Conservation (phyloP, 495 filamentous ascomycete genomes). For the Podospora didyma region DNA sequence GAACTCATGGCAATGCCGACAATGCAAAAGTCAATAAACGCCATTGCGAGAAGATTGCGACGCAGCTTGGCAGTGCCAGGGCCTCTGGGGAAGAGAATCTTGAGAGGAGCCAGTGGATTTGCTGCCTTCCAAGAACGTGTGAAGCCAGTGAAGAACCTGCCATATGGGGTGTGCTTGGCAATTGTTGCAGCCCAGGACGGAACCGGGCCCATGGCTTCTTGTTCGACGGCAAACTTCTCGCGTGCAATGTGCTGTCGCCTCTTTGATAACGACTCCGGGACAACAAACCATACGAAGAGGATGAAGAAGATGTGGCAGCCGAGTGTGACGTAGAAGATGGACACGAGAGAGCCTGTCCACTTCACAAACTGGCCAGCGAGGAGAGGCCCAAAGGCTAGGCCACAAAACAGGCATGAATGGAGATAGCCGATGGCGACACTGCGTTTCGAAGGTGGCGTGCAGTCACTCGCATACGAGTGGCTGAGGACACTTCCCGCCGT, state of each 20-base stretch:
- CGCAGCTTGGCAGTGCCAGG: constrained; percentile 61
- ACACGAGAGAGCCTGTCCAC: constrained; percentile 60
- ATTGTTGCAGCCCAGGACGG: constrained; percentile 8
- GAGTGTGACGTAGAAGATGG: constrained; percentile 75
- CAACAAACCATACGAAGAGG: constrained; percentile 58
- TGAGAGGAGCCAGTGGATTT: constrained; percentile 71
- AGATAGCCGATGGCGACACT: constrained; percentile 87
- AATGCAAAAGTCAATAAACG: constrained; percentile 71
- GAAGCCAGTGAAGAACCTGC: constrained; percentile 11
- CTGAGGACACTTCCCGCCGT: constrained; percentile 74
- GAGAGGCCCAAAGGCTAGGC: constrained; percentile 79
- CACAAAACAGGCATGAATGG: constrained; percentile 81
- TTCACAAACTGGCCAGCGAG: constrained; percentile 73
- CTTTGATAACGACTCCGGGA: constrained; percentile 79
- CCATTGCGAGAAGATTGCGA: constrained; percentile 73
- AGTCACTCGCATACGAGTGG: constrained; percentile 84
- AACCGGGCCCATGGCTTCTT: constrained; percentile 7
- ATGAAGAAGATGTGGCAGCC: constrained; percentile 69
- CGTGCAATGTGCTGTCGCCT: constrained; percentile 63
- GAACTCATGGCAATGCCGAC: constrained; percentile 81
- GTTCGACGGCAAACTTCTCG: constrained; percentile 52
- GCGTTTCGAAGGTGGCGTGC: constrained; percentile 70
- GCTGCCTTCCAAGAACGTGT: constrained; percentile 23
- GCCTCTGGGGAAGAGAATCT: constrained; percentile 69
- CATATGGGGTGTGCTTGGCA: constrained; percentile 10